Evolutionary conservation across 257 asterid genomes (phyloP).

Genomic region (Apocynum venetum): DNA sequence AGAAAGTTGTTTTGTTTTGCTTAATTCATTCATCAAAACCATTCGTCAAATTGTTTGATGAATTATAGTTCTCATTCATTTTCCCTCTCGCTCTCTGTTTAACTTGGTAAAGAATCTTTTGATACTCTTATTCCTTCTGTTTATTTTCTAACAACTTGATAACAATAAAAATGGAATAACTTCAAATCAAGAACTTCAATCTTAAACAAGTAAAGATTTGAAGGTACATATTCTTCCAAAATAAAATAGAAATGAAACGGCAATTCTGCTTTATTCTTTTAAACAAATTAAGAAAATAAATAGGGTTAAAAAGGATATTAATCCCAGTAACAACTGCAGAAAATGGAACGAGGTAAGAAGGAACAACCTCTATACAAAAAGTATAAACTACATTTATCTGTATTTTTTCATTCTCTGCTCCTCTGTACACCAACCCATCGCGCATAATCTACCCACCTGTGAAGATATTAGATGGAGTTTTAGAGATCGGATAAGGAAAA

Average conservation of each 20-base stretch:
- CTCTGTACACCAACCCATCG: slow-evolving; percentile 81
- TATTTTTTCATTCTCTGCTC: slow-evolving; percentile 43
- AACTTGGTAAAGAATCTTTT: no score
- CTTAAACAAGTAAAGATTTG: not conserved
- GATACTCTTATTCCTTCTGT: no score
- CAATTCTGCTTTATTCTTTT: not conserved
- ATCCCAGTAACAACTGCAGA: not conserved
- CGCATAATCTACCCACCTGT: slow-evolving; percentile 98
- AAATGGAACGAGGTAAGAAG: not conserved
- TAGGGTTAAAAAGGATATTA: not conserved
- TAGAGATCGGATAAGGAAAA: not conserved
- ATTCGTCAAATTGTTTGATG: no score
- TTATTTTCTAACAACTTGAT: no score
- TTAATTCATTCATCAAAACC: no score
- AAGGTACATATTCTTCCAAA: not conserved
- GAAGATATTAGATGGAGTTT: slow-evolving; percentile 7
- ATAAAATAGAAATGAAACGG: not conserved
- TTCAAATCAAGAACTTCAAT: not conserved
- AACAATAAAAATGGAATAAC: no score
- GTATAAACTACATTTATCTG: slow-evolving; percentile 5
- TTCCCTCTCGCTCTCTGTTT: no score
- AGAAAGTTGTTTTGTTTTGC: no score
- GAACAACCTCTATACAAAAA: not conserved
- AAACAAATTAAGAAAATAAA: not conserved
- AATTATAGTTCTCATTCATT: no score